Percentiles rank a stretch among this genome's conserved stretches.
Evolutionary conservation across 768 basidiomycete genomes (phyloP).

Genomic region (Naematelia encephala): DNA sequence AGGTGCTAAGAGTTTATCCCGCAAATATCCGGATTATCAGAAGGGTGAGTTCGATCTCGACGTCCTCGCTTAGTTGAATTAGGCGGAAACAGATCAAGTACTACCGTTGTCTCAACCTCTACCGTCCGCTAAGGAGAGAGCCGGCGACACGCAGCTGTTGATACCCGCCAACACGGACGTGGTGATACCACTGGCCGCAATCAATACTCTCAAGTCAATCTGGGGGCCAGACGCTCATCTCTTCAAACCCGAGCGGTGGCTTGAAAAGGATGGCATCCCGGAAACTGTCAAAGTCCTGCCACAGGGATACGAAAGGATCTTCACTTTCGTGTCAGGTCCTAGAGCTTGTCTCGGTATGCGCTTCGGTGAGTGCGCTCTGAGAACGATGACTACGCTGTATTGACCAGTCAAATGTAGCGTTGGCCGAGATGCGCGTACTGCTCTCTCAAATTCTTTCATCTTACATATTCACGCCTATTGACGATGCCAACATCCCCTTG

Average conservation of each 20-base stretch:
- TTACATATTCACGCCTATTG: neutral
- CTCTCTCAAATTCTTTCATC: neutral
- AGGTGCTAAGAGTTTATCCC: neutral
- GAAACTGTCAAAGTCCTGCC: slow-evolving; percentile 1
- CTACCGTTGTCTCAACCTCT: too few species aligned
- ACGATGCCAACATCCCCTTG: slow-evolving; percentile 1
- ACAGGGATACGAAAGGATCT: neutral
- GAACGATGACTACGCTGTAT: too few species aligned
- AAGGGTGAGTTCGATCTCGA: neutral
- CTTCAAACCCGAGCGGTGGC: slow-evolving; percentile 1
- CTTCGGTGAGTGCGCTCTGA: neutral
- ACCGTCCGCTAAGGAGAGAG: too few species aligned
- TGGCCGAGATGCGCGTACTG: slow-evolving; percentile 2
- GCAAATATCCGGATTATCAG: slow-evolving; percentile 3
- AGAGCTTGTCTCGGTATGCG: slow-evolving; percentile 1
- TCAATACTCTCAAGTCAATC: neutral
- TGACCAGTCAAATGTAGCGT: neutral
- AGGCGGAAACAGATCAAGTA: too few species aligned
- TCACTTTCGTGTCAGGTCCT: neutral
- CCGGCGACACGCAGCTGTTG: too few species aligned
- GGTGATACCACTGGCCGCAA: neutral
- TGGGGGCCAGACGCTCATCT: neutral
- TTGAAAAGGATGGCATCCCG: neutral
- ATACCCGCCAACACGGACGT: neutral
- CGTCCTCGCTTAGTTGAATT: too few species aligned